Evolutionary conservation across 495 filamentous ascomycete species (phyloP).

Genomic region (Aspergillus coremiiformis): DNA sequence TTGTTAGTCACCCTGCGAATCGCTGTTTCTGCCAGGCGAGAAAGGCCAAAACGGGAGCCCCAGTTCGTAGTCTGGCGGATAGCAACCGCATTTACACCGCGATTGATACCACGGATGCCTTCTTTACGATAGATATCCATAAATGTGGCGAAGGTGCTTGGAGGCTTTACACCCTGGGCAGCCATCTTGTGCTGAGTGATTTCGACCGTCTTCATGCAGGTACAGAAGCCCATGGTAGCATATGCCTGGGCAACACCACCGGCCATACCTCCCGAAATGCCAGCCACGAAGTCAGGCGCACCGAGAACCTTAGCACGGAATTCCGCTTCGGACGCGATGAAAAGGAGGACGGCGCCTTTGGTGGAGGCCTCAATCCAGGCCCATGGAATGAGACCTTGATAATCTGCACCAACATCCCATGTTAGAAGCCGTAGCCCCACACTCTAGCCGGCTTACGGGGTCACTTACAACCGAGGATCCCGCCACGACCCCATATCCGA

Average conservation of each 20-base stretch:
- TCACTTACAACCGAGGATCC: slow-evolving; percentile 87
- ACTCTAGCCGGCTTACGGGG: slow-evolving; percentile 14
- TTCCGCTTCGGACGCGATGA: slow-evolving; percentile 97
- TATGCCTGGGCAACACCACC: slow-evolving; percentile 97
- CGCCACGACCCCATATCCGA: slow-evolving; percentile 90
- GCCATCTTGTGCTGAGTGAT: slow-evolving; percentile 98
- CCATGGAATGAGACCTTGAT: slow-evolving; percentile 99
- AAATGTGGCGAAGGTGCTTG: slow-evolving; percentile 85
- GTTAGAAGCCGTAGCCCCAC: slow-evolving; percentile 13
- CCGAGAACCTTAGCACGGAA: slow-evolving; percentile 78
- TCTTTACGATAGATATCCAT: slow-evolving; percentile 95
- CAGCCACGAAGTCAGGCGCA: slow-evolving; percentile 75
- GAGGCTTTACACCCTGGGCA: slow-evolving; percentile 70
- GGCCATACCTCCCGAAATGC: slow-evolving; percentile 85
- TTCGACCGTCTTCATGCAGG: slow-evolving; percentile 99
- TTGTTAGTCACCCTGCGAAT: slow-evolving; percentile 79
- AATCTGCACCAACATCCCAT: slow-evolving; percentile 52
- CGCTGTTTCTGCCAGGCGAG: slow-evolving; percentile 77
- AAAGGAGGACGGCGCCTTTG: slow-evolving; percentile 97
- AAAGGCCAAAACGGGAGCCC: slow-evolving; percentile 92
- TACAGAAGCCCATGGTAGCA: slow-evolving; percentile 99
- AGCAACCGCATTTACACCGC: slow-evolving; percentile 94
- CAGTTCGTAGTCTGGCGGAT: slow-evolving; percentile 99
- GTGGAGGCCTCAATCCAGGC: slow-evolving; percentile 99
- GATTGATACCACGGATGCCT: slow-evolving; percentile 94